phyloP scores from a whole-genome alignment of 2,329 filamentous ascomycete genomes.

The Lasiodiplodia sp. region DNA sequence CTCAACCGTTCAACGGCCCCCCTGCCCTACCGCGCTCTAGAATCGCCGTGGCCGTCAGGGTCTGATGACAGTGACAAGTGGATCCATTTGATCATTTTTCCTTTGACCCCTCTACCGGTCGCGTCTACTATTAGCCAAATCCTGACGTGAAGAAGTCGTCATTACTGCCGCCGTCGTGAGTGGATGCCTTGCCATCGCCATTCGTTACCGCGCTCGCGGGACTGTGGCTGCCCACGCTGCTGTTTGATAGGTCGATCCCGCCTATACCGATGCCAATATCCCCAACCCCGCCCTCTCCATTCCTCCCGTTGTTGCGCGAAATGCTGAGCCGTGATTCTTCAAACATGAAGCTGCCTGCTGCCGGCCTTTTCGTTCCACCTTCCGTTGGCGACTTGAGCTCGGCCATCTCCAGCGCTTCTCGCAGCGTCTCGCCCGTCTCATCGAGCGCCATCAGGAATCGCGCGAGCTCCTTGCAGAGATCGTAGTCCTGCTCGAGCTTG shows the following conservation, averaged over 20 bases:
- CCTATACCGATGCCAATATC: slow-evolving; percentile 28
- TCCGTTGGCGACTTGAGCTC: slow-evolving; percentile 44
- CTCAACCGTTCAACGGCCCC: slow-evolving; percentile 9
- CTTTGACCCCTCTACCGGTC: background rate
- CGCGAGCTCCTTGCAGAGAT: slow-evolving; percentile 92
- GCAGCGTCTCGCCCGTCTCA: slow-evolving; percentile 79
- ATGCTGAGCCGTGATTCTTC: slow-evolving; percentile 31
- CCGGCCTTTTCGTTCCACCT: background rate
- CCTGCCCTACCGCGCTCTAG: slow-evolving; percentile 5
- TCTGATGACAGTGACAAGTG: background rate
- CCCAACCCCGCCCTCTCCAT: background rate
- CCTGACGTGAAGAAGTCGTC: slow-evolving; percentile 16
- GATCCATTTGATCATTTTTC: slow-evolving; percentile 8
- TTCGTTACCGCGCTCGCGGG: slow-evolving; percentile 15
- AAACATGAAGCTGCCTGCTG: slow-evolving; percentile 43
- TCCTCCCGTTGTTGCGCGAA: slow-evolving; percentile 6
- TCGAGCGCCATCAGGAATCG: slow-evolving; percentile 95
- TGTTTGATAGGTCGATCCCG: slow-evolving; percentile 25
- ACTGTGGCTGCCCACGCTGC: slow-evolving; percentile 29
- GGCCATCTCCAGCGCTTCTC: slow-evolving; percentile 69
- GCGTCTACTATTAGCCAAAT: slow-evolving; percentile 10
- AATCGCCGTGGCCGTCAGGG: background rate
- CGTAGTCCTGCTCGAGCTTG: slow-evolving; percentile 88
- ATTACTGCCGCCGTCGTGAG: slow-evolving; percentile 2
- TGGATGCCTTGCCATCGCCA: slow-evolving; percentile 5